phyloP scores from a whole-genome alignment of 805 yeast genomes.

The Saturnispora dispora region DNA sequence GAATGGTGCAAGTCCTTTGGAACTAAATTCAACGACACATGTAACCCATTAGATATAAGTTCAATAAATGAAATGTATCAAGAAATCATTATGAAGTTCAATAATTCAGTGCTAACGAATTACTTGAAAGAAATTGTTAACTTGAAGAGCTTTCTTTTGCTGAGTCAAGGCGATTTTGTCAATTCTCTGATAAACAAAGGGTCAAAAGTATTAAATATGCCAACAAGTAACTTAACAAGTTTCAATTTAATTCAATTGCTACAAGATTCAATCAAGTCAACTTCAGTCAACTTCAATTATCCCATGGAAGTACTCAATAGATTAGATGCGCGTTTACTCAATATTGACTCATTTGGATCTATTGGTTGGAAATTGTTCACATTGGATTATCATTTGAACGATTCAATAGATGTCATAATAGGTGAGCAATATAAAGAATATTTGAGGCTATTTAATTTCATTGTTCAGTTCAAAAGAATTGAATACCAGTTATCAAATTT shows the following conservation, averaged over 20 bases:
- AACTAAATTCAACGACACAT: not conserved
- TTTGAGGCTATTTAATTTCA: constrained; percentile 70
- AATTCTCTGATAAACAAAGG: constrained; percentile 54
- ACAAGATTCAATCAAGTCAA: constrained; percentile 50
- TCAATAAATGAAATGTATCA: constrained; percentile 34
- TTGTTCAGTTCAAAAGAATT: constrained; percentile 70
- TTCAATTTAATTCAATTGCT: constrained; percentile 57
- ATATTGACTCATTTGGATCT: constrained; percentile 51
- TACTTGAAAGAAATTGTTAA: constrained; percentile 48
- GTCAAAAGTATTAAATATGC: constrained; percentile 41
- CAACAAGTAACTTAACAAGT: constrained; percentile 55
- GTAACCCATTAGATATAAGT: not conserved
- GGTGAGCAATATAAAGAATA: constrained; percentile 50
- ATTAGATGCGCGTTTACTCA: constrained; percentile 77
- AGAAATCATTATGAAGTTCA: constrained; percentile 39
- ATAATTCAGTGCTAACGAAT: constrained; percentile 39
- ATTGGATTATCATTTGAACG: constrained; percentile 53
- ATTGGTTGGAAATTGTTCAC: constrained; percentile 93
- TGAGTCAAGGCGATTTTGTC: constrained; percentile 78
- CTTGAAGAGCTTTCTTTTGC: constrained; percentile 56
- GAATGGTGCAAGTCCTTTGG: constrained; percentile 35
- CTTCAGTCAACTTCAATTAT: constrained; percentile 37
- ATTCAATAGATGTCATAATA: constrained; percentile 49
- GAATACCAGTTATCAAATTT: constrained; percentile 39
- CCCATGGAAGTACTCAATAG: constrained; percentile 36